phyloP scores from a whole-genome alignment of 257 asterid genomes.

The Lycium barbarum region DNA sequence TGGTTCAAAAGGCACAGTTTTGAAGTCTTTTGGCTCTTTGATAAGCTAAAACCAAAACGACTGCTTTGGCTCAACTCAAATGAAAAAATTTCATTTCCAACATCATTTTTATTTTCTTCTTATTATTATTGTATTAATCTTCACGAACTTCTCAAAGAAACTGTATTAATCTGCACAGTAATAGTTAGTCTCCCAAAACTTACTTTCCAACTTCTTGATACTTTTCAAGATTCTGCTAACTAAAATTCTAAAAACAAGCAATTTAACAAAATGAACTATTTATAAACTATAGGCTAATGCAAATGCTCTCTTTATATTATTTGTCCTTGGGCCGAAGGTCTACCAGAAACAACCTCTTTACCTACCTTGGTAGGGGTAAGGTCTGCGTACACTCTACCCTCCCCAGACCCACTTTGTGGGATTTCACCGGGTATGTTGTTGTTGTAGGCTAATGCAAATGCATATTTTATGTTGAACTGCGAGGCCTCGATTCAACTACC shows the following conservation, averaged over 20 bases:
- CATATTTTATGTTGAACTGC: background rate
- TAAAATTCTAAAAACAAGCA: background rate
- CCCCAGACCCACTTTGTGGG: too few relatives aligned
- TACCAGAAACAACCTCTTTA: too few relatives aligned
- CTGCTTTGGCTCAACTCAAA: background rate
- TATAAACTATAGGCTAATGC: conserved; percentile 6
- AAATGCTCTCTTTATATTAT: background rate
- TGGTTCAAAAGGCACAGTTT: background rate
- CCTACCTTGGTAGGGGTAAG: too few relatives aligned
- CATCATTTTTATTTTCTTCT: background rate
- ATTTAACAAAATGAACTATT: background rate
- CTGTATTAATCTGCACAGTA: background rate
- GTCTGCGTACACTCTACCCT: too few relatives aligned
- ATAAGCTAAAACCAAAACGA: background rate
- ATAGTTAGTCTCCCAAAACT: background rate
- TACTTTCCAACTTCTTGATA: background rate
- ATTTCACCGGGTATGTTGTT: too few relatives aligned
- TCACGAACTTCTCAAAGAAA: background rate
- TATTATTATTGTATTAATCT: background rate
- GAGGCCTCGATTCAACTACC: background rate
- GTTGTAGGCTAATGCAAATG: background rate
- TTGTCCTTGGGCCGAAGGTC: too few relatives aligned
- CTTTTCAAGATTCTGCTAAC: background rate
- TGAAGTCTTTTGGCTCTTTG: conserved; percentile 3
- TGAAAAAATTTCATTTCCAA: background rate